Evolutionary conservation across 2,329 filamentous ascomycete species (phyloP).

Genomic region (Magnaporthiopsis incrustans): DNA sequence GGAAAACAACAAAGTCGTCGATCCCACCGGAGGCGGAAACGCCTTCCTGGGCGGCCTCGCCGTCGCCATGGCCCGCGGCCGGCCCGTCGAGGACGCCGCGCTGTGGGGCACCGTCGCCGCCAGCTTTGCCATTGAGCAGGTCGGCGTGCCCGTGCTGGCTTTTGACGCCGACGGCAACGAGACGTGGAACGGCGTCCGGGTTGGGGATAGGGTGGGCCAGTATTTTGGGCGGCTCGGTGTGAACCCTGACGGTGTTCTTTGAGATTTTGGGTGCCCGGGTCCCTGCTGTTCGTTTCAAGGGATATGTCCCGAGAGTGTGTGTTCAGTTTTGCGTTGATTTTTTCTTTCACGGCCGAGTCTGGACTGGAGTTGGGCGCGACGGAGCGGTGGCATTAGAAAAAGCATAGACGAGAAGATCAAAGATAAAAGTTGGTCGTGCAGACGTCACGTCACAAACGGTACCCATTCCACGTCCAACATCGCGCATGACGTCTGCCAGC

Average conservation of each 20-base stretch:
- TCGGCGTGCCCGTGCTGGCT: constrained; percentile 64
- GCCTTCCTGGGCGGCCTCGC: constrained; percentile 45
- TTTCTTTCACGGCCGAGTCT: too few species aligned
- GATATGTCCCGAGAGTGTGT: not conserved
- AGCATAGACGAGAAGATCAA: not conserved
- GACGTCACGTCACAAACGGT: too few species aligned
- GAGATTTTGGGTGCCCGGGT: not conserved
- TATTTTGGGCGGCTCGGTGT: constrained; percentile 34
- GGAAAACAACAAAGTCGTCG: constrained; percentile 48
- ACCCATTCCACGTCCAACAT: too few species aligned
- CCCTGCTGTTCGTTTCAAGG: not conserved
- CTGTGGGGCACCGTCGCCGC: constrained; percentile 75
- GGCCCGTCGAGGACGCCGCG: constrained; percentile 60
- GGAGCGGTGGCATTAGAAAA: not conserved
- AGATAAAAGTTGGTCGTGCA: too few species aligned
- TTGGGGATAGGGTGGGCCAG: constrained; percentile 43
- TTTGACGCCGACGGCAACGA: constrained; percentile 37
- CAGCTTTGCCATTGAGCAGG: constrained; percentile 90
- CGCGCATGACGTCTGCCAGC: not conserved
- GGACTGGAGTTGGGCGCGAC: not conserved
- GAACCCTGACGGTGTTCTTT: not conserved
- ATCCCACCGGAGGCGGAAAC: constrained; percentile 27
- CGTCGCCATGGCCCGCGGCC: constrained; percentile 51
- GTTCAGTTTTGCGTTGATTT: not conserved
- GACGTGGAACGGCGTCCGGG: constrained; percentile 52